Evolutionary conservation across 2,329 filamentous ascomycete species (phyloP), one percentile per base, ranked within the genome.

Genomic region (Aspergillus awamori): DNA sequence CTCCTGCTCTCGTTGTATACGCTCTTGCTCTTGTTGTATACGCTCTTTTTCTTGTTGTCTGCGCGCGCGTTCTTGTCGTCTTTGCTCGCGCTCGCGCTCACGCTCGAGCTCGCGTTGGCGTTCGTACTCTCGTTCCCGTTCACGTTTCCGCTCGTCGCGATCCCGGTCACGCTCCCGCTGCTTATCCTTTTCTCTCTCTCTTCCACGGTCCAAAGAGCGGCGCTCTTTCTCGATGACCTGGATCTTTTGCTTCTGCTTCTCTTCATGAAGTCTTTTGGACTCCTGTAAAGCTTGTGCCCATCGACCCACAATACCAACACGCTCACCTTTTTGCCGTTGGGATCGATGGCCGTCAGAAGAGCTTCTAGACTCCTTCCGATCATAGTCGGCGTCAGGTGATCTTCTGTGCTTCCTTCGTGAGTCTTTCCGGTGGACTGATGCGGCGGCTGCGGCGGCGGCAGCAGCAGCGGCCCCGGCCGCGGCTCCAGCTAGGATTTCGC

Each of bases 271-370:
- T 54, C 70, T 68, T 38, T 72, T 74, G 13, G 75, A 72, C 59
- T 77, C 74, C 22, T 76, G 74, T 8, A 78, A 59, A 24, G 75
- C 71, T 41, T 67, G 72, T 5, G 69, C 65, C 72, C 74, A 77
- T 26, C 72, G 72, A 47, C 72, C 72, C 13, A 70, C 71, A 53
- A 78, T 62, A 4, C 73, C 49, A n/a, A 67, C 63, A 36, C 72
- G 67, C 15, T 75, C 74, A 52, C 70, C 71, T 59, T 74, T 78
- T 58, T 70, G 68, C 17, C 74, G 73, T 54, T 74, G 65, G 28
- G 67, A 64, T 8, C 64, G 66, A 43, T 69, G 71, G 6, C 67
- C 71, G 54, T 79, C 76, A 5, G 71, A 73, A 2, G 75, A 79
- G 26, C 70, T 68, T 55, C 73, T 79, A 4, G 76, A 77, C 41